These are phyloP conservation scores for Aspergillus glaucus DNA, from an alignment of 2,329 filamentous ascomycete species.

Conservation along the genomic window DNA sequence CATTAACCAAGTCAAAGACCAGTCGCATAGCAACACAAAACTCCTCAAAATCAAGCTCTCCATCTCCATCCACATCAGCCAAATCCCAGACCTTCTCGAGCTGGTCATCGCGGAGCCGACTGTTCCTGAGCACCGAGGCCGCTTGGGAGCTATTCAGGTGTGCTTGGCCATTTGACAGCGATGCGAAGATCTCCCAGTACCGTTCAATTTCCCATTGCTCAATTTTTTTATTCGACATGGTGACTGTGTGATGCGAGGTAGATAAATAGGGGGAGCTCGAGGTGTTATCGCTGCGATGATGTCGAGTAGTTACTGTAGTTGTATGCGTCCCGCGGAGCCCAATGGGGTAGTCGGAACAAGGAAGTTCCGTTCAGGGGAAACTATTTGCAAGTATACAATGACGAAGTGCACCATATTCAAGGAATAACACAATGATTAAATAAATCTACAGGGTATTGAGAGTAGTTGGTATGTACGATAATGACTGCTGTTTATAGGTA, in stretches of 20 bases:
- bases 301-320: slow-evolving; percentile 7
- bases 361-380: slow-evolving; percentile 21
- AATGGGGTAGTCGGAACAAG: slow-evolving; percentile 15
- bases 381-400: too few species aligned
- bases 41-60: slow-evolving; percentile 97
- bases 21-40: slow-evolving; percentile 98
- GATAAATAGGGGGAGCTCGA: neutral
- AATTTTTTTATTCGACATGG: slow-evolving; percentile 47
- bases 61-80: slow-evolving; percentile 94
- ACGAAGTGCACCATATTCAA: too few species aligned
- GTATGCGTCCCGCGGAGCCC: slow-evolving; percentile 15
- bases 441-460: too few species aligned
- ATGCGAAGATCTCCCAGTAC: slow-evolving; percentile 74
- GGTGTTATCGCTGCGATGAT: neutral
- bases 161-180: slow-evolving; percentile 57
- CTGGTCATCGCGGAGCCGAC: slow-evolving; percentile 67
- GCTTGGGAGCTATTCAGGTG: slow-evolving; percentile 65
- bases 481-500: too few species aligned
- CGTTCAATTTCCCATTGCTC: slow-evolving; percentile 70
- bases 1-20: slow-evolving; percentile 95
- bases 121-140: slow-evolving; percentile 67
- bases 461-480: too few species aligned
- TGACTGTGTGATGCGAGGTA: slow-evolving; percentile 4
- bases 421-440: too few species aligned
- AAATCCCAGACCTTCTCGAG: slow-evolving; percentile 97